Base-by-base conservation (phyloP, 2,329 filamentous ascomycete species). In the Drechslera avenae region DNA sequence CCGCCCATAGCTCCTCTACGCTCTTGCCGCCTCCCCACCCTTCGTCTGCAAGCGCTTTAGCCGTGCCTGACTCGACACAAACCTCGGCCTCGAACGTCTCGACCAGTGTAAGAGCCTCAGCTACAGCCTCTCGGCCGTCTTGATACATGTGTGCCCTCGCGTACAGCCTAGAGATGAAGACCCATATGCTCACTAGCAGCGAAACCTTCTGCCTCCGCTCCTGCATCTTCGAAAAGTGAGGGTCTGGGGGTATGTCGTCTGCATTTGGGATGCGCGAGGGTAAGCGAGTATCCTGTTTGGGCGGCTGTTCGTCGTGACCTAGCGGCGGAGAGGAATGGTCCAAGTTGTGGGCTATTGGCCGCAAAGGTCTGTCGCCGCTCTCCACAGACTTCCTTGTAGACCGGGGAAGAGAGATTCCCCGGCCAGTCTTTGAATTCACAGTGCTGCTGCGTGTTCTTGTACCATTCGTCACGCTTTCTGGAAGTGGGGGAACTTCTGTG, bases 91-190 rank as follows among this genome's bases (percentile, higher is more conserved):
- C 90, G 9, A 96, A 80, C 0, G 76, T 78, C 58, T 87, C 81
- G 1, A 91, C 86, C 30, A 96, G 81, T 67, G 89, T 89, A 52
- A 85, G 81, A 1, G 93, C 94, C 77, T 97, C 94, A 9, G 85
- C 81, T 21, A 92, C 84, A 5, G 93, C 91, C 44, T 87, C 89
- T 61, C 84, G 84, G 10, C 89, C 86, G 69, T 97, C 93, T 16
- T 92, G 87, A 47, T 85, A 84, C 77, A 95, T 85, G 7, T 83
- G 83, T 6, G 93, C 90, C 45, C 91, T 84, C 21, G 91, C 85
- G 69, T 97, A 99, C 58, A 97, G 86, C 0, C 88, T 88, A 2
- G 91, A 88, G 54, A 97, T 91, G 68, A 94, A 88, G 7, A 97
- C 79, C 94, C 94, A 99, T 26, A 97, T 86, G 59, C 87, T 88